These are phyloP conservation scores for Entophlyctis luteolus DNA, from an alignment of 192 early-diverging fungal genomes.

Conservation along the genomic window DNA sequence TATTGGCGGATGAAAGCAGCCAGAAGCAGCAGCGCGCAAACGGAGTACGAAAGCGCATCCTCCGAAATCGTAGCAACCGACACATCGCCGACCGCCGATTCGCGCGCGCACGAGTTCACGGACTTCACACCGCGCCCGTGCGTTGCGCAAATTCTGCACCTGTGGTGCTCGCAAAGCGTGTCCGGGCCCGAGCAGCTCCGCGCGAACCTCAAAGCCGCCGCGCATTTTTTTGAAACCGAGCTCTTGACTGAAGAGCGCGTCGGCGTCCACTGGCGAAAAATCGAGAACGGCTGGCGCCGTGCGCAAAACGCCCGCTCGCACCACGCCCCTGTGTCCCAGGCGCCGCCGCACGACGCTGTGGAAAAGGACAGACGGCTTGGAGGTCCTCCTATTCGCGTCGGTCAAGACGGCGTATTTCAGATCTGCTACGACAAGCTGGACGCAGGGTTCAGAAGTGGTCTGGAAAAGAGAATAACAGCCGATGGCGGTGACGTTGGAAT, in stretches of 20 bases:
- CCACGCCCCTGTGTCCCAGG: no score
- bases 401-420: neutral
- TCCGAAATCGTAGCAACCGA: no score
- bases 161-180: neutral
- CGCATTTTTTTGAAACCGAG: neutral
- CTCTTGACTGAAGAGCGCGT: neutral
- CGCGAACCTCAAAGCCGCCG: neutral
- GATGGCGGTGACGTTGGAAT: neutral
- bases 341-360: no score
- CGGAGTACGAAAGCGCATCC: no score
- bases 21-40: no score
- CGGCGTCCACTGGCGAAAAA: neutral
- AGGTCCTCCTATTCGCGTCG: neutral
- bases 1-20: no score
- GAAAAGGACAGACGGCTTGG: no score
- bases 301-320: neutral
- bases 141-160: neutral
- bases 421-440: neutral
- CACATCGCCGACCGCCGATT: no score
- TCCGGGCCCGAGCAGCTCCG: neutral
- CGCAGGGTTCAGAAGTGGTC: neutral
- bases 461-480: neutral
- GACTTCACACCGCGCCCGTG: neutral
- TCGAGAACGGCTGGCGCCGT: neutral
- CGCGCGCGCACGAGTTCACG: no score